Base-by-base conservation (phyloP, 129 eudicot genomes). In the Smallanthus sonchifolius region DNA sequence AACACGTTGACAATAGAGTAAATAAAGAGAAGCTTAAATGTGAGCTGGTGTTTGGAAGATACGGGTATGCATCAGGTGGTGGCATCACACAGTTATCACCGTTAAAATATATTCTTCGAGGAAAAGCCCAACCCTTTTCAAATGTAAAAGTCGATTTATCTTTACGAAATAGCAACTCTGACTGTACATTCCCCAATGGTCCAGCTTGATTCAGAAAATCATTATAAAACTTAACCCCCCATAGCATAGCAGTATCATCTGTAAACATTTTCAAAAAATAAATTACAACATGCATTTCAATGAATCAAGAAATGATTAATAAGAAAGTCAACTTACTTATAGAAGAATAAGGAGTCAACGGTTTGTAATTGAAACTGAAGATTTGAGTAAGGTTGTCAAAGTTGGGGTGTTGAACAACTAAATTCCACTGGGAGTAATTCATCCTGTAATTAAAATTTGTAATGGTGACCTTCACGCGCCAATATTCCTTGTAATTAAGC, bases 41-140 rank as follows among this genome's bases (percentile, higher is more conserved):
- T 5, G 56, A 49, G 8, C 56, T 1, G 24, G 24, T 20, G 20
- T 49, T 49, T n/a, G 56, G 56, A 8, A 49, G 56, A 49, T 49
- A 49, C 9, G 56, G 56, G 20, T 49, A 49, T n/a, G 56, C 56
- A 49, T 49, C 56, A 49, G 56, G 56, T 13, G 56, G 56, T 49
- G 56, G 56, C 56, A 49, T 49, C 56, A 49, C 56, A 49, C 56
- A 49, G 56, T 49, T 49, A 49, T 49, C 56, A n/a, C 56, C 56
- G 2, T 49, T 49, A 49, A 49, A 49, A 49, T 49, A 49, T 49
- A 55, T 55, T 55, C 61, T 55, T 55, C 61, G 10, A 7, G 61
- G 61, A 55, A 55, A 55, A 20, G 34, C 61, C 61, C 34, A 55
- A 55, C 35, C 61, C 61, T 55, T 55, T 7, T 55, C 56, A n/a